phyloP scores from a whole-genome alignment of 192 early-diverging fungal species.

The Backusella australiensis region DNA sequence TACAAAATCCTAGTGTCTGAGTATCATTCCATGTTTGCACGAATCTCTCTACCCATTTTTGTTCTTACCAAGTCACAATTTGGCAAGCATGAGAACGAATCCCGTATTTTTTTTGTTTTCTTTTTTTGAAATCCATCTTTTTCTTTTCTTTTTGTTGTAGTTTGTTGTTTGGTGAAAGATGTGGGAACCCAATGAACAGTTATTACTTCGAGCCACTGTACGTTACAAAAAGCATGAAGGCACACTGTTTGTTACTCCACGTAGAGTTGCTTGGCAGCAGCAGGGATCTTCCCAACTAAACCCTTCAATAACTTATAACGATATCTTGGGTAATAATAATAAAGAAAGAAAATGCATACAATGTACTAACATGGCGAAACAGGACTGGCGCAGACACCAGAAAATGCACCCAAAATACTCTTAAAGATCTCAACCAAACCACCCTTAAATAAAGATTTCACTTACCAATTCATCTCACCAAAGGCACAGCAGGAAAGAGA shows the following conservation, averaged over 20 bases:
- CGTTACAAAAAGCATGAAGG: conserved; percentile 36
- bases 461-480: conserved; percentile 29
- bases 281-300: conserved; percentile 25
- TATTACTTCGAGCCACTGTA: conserved; percentile 28
- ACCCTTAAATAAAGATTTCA: conserved; percentile 26
- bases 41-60: too few species aligned
- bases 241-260: conserved; percentile 35
- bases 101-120: not conserved
- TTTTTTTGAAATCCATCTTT: not conserved
- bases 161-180: not conserved
- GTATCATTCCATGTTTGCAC: not conserved
- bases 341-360: not conserved
- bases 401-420: conserved; percentile 18
- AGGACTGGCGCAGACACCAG: conserved; percentile 27
- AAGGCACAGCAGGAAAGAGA: conserved; percentile 26
- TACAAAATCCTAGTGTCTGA: too few species aligned
- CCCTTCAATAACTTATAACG: conserved; percentile 31
- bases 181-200: conserved; percentile 39
- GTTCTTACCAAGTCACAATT: not conserved
- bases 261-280: conserved; percentile 33
- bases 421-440: conserved; percentile 30
- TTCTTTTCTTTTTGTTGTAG: not conserved
- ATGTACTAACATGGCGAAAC: not conserved
- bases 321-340: conserved; percentile 24
- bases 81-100: not conserved